Percentiles rank a stretch among this genome's conserved stretches.
phyloP scores from a whole-genome alignment of 2,329 filamentous ascomycete species.

The Eutypella sp. region DNA sequence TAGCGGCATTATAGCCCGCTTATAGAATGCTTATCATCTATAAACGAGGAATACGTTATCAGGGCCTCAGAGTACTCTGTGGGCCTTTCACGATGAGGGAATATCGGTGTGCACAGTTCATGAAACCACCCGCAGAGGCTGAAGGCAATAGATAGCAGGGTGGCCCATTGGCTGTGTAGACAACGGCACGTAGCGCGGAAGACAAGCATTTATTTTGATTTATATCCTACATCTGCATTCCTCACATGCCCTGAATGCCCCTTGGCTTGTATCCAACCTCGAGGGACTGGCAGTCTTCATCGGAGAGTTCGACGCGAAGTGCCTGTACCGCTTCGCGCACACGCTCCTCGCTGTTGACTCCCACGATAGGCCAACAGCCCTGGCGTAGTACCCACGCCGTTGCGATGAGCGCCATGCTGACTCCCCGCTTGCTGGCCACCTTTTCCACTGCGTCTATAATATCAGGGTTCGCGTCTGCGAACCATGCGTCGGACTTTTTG shows the following conservation, averaged over 20 bases:
- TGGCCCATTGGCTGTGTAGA: too few species aligned
- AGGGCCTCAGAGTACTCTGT: too few species aligned
- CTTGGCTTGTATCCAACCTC: slow-evolving; percentile 51
- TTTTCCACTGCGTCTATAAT: slow-evolving; percentile 18
- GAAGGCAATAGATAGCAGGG: too few species aligned
- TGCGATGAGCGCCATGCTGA: slow-evolving; percentile 55
- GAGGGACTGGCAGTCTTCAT: slow-evolving; percentile 50
- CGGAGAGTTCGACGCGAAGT: slow-evolving; percentile 36
- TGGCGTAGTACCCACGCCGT: slow-evolving; percentile 50
- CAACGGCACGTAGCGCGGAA: too few species aligned
- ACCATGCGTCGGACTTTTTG: slow-evolving; percentile 32
- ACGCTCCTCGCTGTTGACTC: background rate
- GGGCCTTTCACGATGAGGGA: too few species aligned
- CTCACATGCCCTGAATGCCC: slow-evolving; percentile 25
- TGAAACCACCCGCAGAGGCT: too few species aligned
- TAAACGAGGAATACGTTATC: too few species aligned
- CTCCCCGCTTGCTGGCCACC: slow-evolving; percentile 36
- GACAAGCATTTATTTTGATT: background rate
- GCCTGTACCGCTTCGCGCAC: slow-evolving; percentile 28
- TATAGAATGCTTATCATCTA: too few species aligned
- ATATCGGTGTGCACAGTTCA: too few species aligned
- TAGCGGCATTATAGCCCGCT: too few species aligned
- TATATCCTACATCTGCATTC: background rate
- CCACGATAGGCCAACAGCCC: slow-evolving; percentile 35
- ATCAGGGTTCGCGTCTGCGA: slow-evolving; percentile 36